A percentile compares a stretch with the other conserved stretches of the same genome.
Evolutionary conservation across 345 rosid genomes (phyloP).

Genomic region (Linum trigynum): DNA sequence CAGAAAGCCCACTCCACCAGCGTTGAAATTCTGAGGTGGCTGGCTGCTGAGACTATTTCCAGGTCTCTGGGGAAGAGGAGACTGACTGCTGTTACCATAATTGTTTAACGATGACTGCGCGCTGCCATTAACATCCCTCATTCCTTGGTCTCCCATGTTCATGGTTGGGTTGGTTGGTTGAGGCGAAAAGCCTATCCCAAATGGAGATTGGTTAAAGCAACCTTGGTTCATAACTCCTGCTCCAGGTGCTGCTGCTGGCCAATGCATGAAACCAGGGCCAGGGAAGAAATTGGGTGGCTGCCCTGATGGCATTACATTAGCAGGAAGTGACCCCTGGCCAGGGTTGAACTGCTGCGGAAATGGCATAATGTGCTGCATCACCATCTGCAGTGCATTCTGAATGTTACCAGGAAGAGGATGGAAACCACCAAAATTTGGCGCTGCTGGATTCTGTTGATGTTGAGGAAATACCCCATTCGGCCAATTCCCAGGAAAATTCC

Average conservation of each 20-base stretch:
- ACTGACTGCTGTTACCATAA: no score
- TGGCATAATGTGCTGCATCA: constrained; percentile 30
- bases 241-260: constrained; percentile 20
- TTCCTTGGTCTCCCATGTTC: constrained; percentile 22
- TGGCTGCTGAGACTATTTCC: no score
- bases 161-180: constrained; percentile 17
- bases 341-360: constrained; percentile 45
- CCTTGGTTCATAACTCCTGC: constrained; percentile 37
- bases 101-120: no score
- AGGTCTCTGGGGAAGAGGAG: no score
- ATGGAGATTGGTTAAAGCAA: constrained; percentile 36
- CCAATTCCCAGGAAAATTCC: constrained; percentile 31
- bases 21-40: no score
- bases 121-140: constrained; percentile 13
- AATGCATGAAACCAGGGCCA: constrained; percentile 33
- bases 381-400: constrained; percentile 35
- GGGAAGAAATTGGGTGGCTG: constrained; percentile 36
- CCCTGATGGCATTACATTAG: constrained; percentile 28
- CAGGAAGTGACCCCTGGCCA: constrained; percentile 33
- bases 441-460: constrained; percentile 20
- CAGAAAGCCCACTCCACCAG: constrained; percentile 33
- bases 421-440: constrained; percentile 26
- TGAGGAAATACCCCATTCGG: constrained; percentile 23
- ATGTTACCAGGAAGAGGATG: constrained; percentile 31
- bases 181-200: constrained; percentile 31